Conservation (phyloP, 176 grass and related monocot genomes). For the Urochloa ruziziensis region DNA sequence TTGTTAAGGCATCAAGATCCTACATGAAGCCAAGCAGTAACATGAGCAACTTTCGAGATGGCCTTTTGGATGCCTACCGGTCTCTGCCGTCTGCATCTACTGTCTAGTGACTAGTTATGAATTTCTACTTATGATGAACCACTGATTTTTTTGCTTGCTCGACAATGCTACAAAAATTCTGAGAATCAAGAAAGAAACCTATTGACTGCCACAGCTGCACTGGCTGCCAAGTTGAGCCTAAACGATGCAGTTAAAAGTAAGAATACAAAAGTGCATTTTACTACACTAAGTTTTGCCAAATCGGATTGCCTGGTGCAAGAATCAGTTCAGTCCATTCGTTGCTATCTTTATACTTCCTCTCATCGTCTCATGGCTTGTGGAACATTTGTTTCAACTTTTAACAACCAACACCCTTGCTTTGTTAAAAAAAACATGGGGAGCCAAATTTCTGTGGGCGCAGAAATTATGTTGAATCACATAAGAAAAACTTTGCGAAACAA, state of each 20-base stretch:
- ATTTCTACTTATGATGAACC: too few species aligned
- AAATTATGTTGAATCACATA: not conserved
- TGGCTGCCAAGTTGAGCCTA: not conserved
- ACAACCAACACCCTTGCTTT: not conserved
- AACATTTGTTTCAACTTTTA: not conserved
- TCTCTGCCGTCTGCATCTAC: not conserved
- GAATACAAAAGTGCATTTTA: not conserved
- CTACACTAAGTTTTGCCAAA: not conserved
- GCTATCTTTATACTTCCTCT: not conserved
- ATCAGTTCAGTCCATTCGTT: not conserved
- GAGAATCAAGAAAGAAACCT: not conserved
- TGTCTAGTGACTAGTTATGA: not conserved
- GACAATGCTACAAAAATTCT: not conserved
- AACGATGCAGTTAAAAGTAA: not conserved
- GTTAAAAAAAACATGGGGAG: not conserved
- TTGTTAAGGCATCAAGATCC: not conserved
- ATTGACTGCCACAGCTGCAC: not conserved
- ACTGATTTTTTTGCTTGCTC: not conserved
- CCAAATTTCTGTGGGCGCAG: not conserved
- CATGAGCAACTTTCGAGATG: not conserved
- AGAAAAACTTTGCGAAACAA: not conserved
- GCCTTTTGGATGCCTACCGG: too few species aligned
- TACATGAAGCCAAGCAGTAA: not conserved
- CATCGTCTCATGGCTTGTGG: not conserved
- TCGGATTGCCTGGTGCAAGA: not conserved